Conservation (phyloP, 108 stramenopile genomes). For the Schizochytrium sp. region DNA sequence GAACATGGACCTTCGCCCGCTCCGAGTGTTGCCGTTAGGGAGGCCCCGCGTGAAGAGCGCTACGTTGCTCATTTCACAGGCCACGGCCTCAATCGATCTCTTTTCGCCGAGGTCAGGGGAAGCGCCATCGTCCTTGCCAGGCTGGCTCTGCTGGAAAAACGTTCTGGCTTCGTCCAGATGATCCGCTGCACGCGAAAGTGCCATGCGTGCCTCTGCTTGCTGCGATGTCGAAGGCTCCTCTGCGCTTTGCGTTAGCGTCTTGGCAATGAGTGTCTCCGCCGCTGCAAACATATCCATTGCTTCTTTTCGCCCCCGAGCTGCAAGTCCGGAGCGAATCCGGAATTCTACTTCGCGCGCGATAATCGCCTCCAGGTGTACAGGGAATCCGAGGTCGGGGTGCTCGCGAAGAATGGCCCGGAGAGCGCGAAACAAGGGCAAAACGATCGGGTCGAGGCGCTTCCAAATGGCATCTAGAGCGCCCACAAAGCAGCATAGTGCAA, state of each 20-base stretch:
- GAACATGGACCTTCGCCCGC: not conserved
- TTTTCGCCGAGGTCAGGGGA: too few species aligned
- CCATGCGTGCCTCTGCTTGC: too few species aligned
- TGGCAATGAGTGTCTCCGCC: too few species aligned
- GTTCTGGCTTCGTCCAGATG: too few species aligned
- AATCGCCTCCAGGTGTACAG: not conserved
- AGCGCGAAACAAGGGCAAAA: not conserved
- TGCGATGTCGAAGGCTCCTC: too few species aligned
- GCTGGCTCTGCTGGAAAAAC: too few species aligned
- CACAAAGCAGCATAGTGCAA: not conserved
- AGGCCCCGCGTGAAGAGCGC: not conserved
- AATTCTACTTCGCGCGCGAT: not conserved
- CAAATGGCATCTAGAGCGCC: not conserved
- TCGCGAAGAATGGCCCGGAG: not conserved
- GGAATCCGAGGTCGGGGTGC: not conserved
- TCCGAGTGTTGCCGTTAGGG: not conserved
- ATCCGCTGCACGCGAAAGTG: too few species aligned
- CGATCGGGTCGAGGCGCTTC: not conserved
- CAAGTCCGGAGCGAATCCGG: not conserved
- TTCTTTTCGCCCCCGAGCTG: too few species aligned
- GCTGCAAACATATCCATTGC: too few species aligned
- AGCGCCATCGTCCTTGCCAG: too few species aligned
- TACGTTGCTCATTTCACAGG: not conserved
- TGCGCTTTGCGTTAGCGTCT: too few species aligned
- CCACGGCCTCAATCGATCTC: not conserved